Conservation (phyloP, 2,329 filamentous ascomycete species). For the Madurella mycetomatis region DNA sequence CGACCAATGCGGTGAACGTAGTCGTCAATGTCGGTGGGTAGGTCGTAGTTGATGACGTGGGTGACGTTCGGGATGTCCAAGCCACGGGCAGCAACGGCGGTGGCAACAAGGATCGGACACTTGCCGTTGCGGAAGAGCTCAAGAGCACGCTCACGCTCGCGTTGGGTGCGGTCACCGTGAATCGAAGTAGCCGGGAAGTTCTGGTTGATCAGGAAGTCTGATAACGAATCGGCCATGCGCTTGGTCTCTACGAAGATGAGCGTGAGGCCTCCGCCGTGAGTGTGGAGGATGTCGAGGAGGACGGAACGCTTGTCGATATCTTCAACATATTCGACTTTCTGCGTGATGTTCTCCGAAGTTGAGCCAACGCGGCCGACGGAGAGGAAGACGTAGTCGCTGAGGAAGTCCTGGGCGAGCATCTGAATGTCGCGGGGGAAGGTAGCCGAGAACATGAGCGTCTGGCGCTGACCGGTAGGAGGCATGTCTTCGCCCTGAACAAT, state of each 20-base stretch:
- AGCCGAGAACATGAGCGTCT: constrained; percentile 99
- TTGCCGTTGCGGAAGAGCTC: constrained; percentile 96
- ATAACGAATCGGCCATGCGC: constrained; percentile 97
- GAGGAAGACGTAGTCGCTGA: constrained; percentile 99
- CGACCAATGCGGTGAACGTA: constrained; percentile 99
- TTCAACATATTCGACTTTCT: constrained; percentile 96
- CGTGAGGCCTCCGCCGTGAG: constrained; percentile 81
- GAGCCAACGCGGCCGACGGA: constrained; percentile 98
- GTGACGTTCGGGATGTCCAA: constrained; percentile 94
- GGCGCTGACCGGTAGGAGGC: constrained; percentile 75
- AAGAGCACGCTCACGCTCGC: constrained; percentile 94
- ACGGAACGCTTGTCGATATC: constrained; percentile 97
- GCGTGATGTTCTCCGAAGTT: constrained; percentile 99
- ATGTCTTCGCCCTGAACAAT: constrained; percentile 99
- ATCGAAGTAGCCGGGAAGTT: constrained; percentile 98
- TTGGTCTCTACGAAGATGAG: constrained; percentile 99
- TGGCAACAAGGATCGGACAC: constrained; percentile 94
- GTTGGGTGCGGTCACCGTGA: constrained; percentile 96
- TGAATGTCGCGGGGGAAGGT: constrained; percentile 99
- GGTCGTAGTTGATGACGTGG: constrained; percentile 98
- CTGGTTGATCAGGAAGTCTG: constrained; percentile 98
- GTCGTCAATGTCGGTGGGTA: constrained; percentile 98
- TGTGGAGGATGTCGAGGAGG: constrained; percentile 94
- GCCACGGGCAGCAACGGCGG: constrained; percentile 86
- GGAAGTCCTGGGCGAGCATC: constrained; percentile 96